phyloP scores from a whole-genome alignment of 768 basidiomycete species.

The Artomyces pyxidatus region DNA sequence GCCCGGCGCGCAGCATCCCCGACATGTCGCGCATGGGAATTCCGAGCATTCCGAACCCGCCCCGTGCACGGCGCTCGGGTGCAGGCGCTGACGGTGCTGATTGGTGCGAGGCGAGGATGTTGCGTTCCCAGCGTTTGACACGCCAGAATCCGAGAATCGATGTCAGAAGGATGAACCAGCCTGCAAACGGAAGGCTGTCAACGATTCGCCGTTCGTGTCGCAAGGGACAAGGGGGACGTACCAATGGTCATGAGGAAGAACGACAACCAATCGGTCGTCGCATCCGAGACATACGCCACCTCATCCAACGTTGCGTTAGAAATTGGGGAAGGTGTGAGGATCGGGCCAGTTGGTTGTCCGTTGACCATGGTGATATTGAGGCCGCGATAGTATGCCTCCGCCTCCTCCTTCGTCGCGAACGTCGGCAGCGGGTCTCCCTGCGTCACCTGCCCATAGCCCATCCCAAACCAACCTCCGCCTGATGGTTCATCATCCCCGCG shows the following conservation, averaged over 20 bases:
- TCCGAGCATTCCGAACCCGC: slow-evolving; percentile 23
- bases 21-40: slow-evolving; percentile 19
- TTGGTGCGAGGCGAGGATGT: slow-evolving; percentile 56
- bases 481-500: slow-evolving; percentile 33
- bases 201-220: not conserved
- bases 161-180: slow-evolving; percentile 84
- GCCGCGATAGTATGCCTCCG: slow-evolving; percentile 13
- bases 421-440: slow-evolving; percentile 1
- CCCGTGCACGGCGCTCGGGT: slow-evolving; percentile 15
- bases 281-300: slow-evolving; percentile 28
- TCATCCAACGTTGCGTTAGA: slow-evolving; percentile 11
- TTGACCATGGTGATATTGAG: slow-evolving; percentile 18
- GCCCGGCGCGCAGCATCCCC: slow-evolving; percentile 23
- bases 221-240: slow-evolving; percentile 23
- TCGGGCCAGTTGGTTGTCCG: slow-evolving; percentile 7
- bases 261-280: slow-evolving; percentile 88
- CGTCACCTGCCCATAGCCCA: not conserved
- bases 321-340: slow-evolving; percentile 3
- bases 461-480: slow-evolving; percentile 13
- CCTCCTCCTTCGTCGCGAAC: slow-evolving; percentile 11
- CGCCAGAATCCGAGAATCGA: slow-evolving; percentile 88
- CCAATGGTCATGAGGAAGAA: slow-evolving; percentile 91
- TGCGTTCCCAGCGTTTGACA: slow-evolving; percentile 81
- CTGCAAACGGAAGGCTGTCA: slow-evolving; percentile 27
- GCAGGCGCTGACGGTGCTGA: slow-evolving; percentile 18